A percentile compares a stretch with the other conserved stretches of the same genome.
phyloP scores from a whole-genome alignment of 2,329 filamentous ascomycete genomes.

The Colletotrichum simmondsii region DNA sequence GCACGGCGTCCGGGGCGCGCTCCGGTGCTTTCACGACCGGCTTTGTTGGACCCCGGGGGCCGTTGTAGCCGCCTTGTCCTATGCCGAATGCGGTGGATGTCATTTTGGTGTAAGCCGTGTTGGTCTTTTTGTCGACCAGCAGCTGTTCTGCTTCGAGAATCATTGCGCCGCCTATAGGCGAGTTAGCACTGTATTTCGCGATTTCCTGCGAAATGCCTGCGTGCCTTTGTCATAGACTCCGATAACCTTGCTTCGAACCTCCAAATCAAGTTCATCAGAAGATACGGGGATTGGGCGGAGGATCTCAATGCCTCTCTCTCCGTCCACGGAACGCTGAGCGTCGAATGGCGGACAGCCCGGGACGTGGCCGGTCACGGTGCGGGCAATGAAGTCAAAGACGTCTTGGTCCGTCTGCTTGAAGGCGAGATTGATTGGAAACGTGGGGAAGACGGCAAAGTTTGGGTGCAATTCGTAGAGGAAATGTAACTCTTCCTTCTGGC shows the following conservation, averaged over 20 bases:
- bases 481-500: slow-evolving; percentile 51
- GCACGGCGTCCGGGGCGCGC: slow-evolving; percentile 49
- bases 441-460: slow-evolving; percentile 56
- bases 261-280: slow-evolving; percentile 48
- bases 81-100: slow-evolving; percentile 54
- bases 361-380: slow-evolving; percentile 45
- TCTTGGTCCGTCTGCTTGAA: slow-evolving; percentile 58
- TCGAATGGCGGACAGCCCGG: slow-evolving; percentile 54
- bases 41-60: slow-evolving; percentile 51
- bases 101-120: slow-evolving; percentile 50
- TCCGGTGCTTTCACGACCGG: slow-evolving; percentile 43
- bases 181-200: background rate
- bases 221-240: slow-evolving; percentile 56
- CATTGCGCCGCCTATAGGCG: slow-evolving; percentile 47
- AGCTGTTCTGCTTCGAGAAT: slow-evolving; percentile 53
- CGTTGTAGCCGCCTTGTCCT: slow-evolving; percentile 56
- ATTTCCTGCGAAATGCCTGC: background rate
- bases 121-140: slow-evolving; percentile 51
- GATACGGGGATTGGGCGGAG: slow-evolving; percentile 47
- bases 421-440: slow-evolving; percentile 56
- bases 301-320: slow-evolving; percentile 52
- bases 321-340: slow-evolving; percentile 52
- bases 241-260: slow-evolving; percentile 52
- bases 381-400: slow-evolving; percentile 53
- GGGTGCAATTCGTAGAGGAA: slow-evolving; percentile 57